A percentile compares a stretch with the other conserved stretches of the same genome.
These are phyloP conservation scores for Penicillium sp. DNA, from an alignment of 2,329 filamentous ascomycete species.

Conservation along the genomic window DNA sequence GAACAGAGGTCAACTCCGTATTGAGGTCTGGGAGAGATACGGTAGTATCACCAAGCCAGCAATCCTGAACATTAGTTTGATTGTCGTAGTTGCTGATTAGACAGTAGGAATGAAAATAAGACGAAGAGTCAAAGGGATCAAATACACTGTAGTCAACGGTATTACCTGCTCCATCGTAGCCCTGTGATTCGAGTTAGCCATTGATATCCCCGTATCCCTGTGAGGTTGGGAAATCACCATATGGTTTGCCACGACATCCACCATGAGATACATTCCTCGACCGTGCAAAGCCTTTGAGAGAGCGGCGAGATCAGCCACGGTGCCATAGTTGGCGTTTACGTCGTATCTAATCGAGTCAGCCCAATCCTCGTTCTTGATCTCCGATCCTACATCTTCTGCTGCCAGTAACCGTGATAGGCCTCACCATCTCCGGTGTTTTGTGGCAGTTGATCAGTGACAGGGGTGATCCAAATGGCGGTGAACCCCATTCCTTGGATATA, in stretches of 20 bases:
- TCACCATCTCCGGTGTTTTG: constrained; percentile 38
- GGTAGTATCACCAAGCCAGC: constrained; percentile 56
- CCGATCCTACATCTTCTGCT: constrained; percentile 44
- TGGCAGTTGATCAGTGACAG: constrained; percentile 42
- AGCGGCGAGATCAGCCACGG: constrained; percentile 56
- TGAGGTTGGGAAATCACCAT: constrained; percentile 6
- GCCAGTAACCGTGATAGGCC: constrained; percentile 53
- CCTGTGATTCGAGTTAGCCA: constrained; percentile 24
- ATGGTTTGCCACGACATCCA: constrained; percentile 52
- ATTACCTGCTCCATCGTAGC: constrained; percentile 47
- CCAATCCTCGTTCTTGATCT: background rate
- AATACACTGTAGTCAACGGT: constrained; percentile 55
- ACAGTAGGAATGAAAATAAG: constrained; percentile 63
- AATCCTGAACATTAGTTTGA: constrained; percentile 46
- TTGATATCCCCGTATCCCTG: background rate
- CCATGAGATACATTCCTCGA: constrained; percentile 60
- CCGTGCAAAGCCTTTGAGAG: constrained; percentile 57
- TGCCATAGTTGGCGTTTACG: constrained; percentile 61
- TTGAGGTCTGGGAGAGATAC: constrained; percentile 63
- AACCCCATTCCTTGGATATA: constrained; percentile 52
- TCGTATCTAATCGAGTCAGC: constrained; percentile 33
- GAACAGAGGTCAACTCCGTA: constrained; percentile 53
- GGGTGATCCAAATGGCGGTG: constrained; percentile 51
- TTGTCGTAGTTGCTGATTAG: constrained; percentile 52
- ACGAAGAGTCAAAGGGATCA: constrained; percentile 54